A percentile compares a stretch with the other conserved stretches of the same genome.
Evolutionary conservation across 768 basidiomycete genomes (phyloP).

Genomic region (Chalciporus chontae): DNA sequence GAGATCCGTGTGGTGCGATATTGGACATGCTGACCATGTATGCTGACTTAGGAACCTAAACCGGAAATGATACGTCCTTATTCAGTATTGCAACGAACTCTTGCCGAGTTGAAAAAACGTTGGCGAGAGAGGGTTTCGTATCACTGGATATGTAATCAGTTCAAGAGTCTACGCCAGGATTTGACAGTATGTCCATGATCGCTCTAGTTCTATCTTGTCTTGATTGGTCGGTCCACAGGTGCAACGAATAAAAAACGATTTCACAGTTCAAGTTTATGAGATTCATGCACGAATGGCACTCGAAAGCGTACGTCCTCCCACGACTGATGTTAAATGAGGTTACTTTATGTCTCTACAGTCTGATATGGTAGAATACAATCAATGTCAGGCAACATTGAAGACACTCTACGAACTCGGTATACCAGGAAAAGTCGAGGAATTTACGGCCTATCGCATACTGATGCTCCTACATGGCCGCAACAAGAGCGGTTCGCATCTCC

Average conservation of each 20-base stretch:
- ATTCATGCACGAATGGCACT: conserved; percentile 97
- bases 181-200: conserved; percentile 69
- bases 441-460: conserved; percentile 94
- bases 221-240: conserved; percentile 52
- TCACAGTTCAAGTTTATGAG: conserved; percentile 96
- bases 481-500: conserved; percentile 69
- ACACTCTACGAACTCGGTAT: conserved; percentile 92
- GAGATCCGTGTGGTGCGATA: conserved; percentile 13
- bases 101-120: conserved; percentile 79
- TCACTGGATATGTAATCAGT: conserved; percentile 94
- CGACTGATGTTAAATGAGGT: conserved; percentile 3
- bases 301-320: conserved; percentile 61
- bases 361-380: conserved; percentile 99
- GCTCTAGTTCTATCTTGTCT: not conserved
- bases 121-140: conserved; percentile 80
- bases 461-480: conserved; percentile 94
- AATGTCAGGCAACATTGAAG: conserved; percentile 90
- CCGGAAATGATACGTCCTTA: conserved; percentile 93
- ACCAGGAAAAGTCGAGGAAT: conserved; percentile 90
- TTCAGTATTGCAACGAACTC: conserved; percentile 76
- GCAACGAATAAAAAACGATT: conserved; percentile 97
- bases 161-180: conserved; percentile 97
- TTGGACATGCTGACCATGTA: conserved; percentile 7
- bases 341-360: conserved; percentile 46
- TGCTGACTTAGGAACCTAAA: conserved; percentile 77